Evolutionary conservation across 305 asterid species (phyloP).

Genomic region (Striga hermonthica): DNA sequence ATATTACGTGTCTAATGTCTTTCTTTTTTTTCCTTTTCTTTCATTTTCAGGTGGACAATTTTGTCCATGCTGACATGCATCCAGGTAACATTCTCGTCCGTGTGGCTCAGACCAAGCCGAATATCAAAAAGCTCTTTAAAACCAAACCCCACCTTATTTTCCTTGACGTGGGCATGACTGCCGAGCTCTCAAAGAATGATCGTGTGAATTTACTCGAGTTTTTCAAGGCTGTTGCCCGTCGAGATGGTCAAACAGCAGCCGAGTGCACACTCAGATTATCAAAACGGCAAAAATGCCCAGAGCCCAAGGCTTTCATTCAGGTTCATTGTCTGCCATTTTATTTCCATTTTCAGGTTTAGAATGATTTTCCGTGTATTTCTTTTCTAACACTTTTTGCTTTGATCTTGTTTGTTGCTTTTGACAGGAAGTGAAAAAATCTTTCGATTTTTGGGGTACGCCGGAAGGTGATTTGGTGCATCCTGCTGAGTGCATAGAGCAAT

Average conservation of each 20-base stretch:
- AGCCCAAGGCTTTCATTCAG: slow-evolving; percentile 80
- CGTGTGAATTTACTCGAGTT: slow-evolving; percentile 73
- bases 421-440: slow-evolving; percentile 86
- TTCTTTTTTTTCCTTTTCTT: not conserved
- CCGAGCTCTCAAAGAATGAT: slow-evolving; percentile 83
- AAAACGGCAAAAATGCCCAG: slow-evolving; percentile 86
- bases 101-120: slow-evolving; percentile 47
- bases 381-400: slow-evolving; percentile 3
- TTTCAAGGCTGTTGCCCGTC: slow-evolving; percentile 83
- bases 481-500: slow-evolving; percentile 88
- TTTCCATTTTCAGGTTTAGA: not conserved
- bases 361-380: not conserved
- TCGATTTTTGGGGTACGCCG: slow-evolving; percentile 94
- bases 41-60: slow-evolving; percentile 79
- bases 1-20: slow-evolving; percentile 22
- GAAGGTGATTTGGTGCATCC: slow-evolving; percentile 95
- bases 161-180: slow-evolving; percentile 99
- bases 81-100: slow-evolving; percentile 99
- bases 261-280: slow-evolving; percentile 71
- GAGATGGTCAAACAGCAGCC: slow-evolving; percentile 94
- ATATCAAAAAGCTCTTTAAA: slow-evolving; percentile 66
- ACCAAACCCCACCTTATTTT: slow-evolving; percentile 86
- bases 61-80: slow-evolving; percentile 98
- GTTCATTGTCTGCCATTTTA: slow-evolving; percentile 37
- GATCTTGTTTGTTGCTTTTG: slow-evolving; percentile 16